A percentile compares a stretch with the other conserved stretches of the same genome.
phyloP scores from a whole-genome alignment of 208 protist species.

The Leishmania tarentolae region DNA sequence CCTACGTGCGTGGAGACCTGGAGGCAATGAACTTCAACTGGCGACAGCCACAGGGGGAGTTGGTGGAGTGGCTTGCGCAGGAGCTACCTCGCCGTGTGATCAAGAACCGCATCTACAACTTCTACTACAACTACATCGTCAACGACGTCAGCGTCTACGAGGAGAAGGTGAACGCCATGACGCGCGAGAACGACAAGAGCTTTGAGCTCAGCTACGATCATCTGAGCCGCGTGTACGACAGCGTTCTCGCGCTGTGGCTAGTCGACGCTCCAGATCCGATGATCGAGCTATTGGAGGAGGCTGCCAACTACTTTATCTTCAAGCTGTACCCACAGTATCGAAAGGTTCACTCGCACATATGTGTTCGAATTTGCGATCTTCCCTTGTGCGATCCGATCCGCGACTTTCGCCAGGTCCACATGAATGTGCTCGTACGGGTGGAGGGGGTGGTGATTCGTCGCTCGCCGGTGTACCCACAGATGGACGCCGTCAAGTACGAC shows the following conservation, averaged over 20 bases:
- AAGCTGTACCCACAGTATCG: conserved; percentile 94
- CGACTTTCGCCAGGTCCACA: conserved; percentile 97
- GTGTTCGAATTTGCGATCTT: conserved; percentile 97
- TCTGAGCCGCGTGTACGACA: conserved; percentile 86
- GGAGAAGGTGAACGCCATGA: conserved; percentile 82
- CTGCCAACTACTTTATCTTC: conserved; percentile 92
- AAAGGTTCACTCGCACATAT: conserved; percentile 91
- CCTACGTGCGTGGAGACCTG: conserved; percentile 80
- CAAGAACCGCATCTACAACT: conserved; percentile 93
- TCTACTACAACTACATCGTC: conserved; percentile 91
- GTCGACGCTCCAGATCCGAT: conserved; percentile 96
- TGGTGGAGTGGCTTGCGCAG: conserved; percentile 91
- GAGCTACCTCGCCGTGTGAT: conserved; percentile 84
- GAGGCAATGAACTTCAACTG: conserved; percentile 87
- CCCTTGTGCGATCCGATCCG: conserved; percentile 97
- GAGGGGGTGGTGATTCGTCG: conserved; percentile 98
- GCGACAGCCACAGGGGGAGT: conserved; percentile 81
- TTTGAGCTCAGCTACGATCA: conserved; percentile 96
- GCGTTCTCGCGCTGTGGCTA: conserved; percentile 95
- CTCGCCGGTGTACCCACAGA: conserved; percentile 98
- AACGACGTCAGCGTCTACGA: conserved; percentile 83
- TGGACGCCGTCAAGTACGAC: conserved; percentile 97
- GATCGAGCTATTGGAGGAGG: conserved; percentile 98
- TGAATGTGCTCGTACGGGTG: conserved; percentile 98
- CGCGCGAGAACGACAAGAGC: conserved; percentile 92